Base-by-base conservation (phyloP, 2,329 filamentous ascomycete genomes). In the Penicillium fuscoglaucum region DNA sequence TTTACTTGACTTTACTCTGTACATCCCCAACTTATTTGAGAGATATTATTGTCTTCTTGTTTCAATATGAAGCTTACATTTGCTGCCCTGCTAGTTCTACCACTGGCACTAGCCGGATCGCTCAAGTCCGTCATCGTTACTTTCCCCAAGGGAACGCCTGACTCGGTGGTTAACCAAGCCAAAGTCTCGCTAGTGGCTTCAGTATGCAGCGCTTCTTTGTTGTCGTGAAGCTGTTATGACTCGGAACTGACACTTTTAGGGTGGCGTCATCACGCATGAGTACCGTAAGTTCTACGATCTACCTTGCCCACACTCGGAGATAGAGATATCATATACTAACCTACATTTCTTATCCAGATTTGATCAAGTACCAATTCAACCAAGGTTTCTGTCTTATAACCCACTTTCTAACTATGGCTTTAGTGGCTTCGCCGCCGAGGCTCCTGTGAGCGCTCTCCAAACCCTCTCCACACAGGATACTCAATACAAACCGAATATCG, bases 361-460 rank as follows among this genome's bases (percentile, higher is more conserved):
- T 78, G 19, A 73, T 79, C 64, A 78, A 78, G 78, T 80, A 77
- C 55, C 68, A 58, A 6, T 17, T 19, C 37, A 58, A 61, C 7
- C 59, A 13, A 41, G 6, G 1, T 35, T 21, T 52, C 10, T 7
- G 7, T 52, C 24, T n/a, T 21, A 46, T 44, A 28, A 40, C n/a
- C 17, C 13, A 21, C 2, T 24, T 49, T 51, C 49, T 60, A 58
- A 59, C 46, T 19, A 26, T 53, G 26, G 26, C 26, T 60, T 40
- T 61, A 95, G 90, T 78, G 91, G 88, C 47, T 95, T 96, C 72
- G 85, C 90, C 33, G 89, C 88, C 52, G 86, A 88, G 62, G 87
- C 88, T 35, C 87, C 91, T 1, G 84, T 85, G 58, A 85, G 86
- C 67, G 83, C 87, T 21, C 80, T 96, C 56, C 82, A 90, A 59